Evolutionary conservation across 805 yeast species (phyloP), one percentile per base, ranked within the genome.

Genomic region (Cyberlindnera mississippiensis): DNA sequence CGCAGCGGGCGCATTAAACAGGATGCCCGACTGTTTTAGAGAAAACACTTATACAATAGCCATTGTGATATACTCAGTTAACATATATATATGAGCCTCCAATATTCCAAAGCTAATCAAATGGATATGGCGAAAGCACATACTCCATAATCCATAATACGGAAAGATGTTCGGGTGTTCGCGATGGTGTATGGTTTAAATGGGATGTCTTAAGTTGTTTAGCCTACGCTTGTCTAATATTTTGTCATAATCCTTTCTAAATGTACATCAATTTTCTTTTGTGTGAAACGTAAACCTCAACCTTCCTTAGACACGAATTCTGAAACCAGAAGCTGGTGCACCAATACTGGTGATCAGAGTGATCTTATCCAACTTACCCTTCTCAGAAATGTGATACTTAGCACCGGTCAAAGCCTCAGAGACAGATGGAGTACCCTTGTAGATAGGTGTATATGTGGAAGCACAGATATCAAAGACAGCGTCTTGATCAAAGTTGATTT

Each of bases 401-500:
- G 98, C 95, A 41, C 95, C 96, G 18, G 95, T 88, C 51, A 95
- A 69, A 14, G 95, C 87, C 59, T 93, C 98, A 20, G 75, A 56
- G 24, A 77, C 89, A 38, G 52, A 53, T 29, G 85, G 82, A 24
- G 82, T 67, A 14, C 89, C 93, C 51, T 75, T 74, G 65, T 90
- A 91, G 43, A 93, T 86, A 37, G 99, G 99, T 7, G 96, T 85
- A 57, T 74, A 77, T 15, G 96, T 80, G 13, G 83, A 74, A 14
- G 95, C 85, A 70, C 98, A 93, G 44, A 93, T 81, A 38, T 85
- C 93, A 62, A 90, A 90, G 43, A 85, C 89, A 3, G 95, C 91
- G 61, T 80, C 85, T 41, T 90, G 95, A 61, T 93, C 96, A 60
- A 89, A 93, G 60, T 91, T 95, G 53, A 90, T 78, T 59, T 88